A percentile compares a stretch with the other conserved stretches of the same genome.
Evolutionary conservation across 495 filamentous ascomycete genomes (phyloP).

Genomic region (Aspergillus coremiiformis): DNA sequence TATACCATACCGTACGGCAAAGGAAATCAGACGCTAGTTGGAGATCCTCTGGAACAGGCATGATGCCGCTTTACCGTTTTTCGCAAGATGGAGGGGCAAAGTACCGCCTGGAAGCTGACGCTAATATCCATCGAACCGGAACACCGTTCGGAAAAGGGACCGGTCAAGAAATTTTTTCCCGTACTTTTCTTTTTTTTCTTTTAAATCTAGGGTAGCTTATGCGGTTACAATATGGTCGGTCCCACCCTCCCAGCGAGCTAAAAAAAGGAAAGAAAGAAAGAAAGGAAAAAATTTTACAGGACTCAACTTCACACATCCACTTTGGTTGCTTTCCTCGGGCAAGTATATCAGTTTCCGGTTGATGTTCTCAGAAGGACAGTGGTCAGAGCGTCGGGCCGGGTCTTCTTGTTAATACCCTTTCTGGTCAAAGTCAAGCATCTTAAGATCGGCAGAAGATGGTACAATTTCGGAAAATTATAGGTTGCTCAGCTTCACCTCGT

Average conservation of each 20-base stretch:
- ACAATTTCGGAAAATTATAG: neutral
- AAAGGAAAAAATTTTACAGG: neutral
- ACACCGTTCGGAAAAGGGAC: neutral
- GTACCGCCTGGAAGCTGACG: neutral
- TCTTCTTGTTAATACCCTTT: slow-evolving; percentile 3
- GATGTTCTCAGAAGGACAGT: neutral
- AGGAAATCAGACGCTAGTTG: slow-evolving; percentile 19
- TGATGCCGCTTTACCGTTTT: slow-evolving; percentile 23
- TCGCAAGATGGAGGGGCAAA: slow-evolving; percentile 15
- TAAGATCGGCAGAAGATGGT: neutral
- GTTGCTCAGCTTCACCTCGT: neutral
- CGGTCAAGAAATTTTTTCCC: slow-evolving; percentile 15
- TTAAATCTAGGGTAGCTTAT: neutral
- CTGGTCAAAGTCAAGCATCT: neutral
- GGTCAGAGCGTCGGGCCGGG: neutral
- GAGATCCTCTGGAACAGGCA: slow-evolving; percentile 25
- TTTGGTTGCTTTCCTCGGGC: neutral
- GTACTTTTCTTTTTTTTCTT: slow-evolving; percentile 7
- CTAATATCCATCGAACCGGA: slow-evolving; percentile 11
- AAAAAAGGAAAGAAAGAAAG: slow-evolving; percentile 2
- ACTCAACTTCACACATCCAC: neutral
- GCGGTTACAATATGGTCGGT: neutral
- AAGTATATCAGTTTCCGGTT: neutral
- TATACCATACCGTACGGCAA: slow-evolving; percentile 20
- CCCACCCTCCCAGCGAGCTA: slow-evolving; percentile 1